Base-by-base conservation (phyloP, 768 basidiomycete genomes). In the Xerocomus spinulosus region DNA sequence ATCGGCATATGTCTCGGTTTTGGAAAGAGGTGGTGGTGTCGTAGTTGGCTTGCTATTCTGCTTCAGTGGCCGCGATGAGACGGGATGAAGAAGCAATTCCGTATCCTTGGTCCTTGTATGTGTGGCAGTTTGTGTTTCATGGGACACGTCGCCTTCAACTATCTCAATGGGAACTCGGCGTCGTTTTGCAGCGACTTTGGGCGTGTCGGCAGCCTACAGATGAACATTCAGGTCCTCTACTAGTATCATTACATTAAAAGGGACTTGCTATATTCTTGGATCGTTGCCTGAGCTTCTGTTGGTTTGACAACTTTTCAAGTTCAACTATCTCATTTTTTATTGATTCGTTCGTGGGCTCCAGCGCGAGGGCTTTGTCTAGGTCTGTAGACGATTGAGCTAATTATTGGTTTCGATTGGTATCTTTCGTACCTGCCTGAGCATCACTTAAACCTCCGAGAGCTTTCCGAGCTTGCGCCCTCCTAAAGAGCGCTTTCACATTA, bases 401-500 rank as follows among this genome's bases (percentile, higher is more conserved):
- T 4, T 4, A 25, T 30, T n/a, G 2, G 7, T 14, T 21, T 28
- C 8, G 36, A 15, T 17, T 21, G 15, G 8, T 13, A n/a, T 36
- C 33, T 9, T 35, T n/a, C 47, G 35, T 46, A 63, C 92, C 92
- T 56, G 72, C 65, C 41, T 75, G 71, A 2, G 89, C 91, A 3
- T 80, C 84, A 3, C 67, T 58, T 9, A 81, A 56, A 39, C 76
- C 77, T 20, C 70, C 78, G 53, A 86, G 57, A 4, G 69, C 81
- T 12, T 73, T 63, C 36, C 85, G 70, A 2, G 92, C 90, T 62
- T 94, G 84, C 0, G 77, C 85, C 59, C 91, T 72, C 50, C 92
- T 72, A 59, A 87, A 95, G 28, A 87, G 60, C 0, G 83, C 92
- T 54, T 95, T 95, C 21, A 84, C 80, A 57, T 89, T 92, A 23